Evolutionary conservation across 495 filamentous ascomycete species (phyloP).

Genomic region (Talaromyces wortmannii): DNA sequence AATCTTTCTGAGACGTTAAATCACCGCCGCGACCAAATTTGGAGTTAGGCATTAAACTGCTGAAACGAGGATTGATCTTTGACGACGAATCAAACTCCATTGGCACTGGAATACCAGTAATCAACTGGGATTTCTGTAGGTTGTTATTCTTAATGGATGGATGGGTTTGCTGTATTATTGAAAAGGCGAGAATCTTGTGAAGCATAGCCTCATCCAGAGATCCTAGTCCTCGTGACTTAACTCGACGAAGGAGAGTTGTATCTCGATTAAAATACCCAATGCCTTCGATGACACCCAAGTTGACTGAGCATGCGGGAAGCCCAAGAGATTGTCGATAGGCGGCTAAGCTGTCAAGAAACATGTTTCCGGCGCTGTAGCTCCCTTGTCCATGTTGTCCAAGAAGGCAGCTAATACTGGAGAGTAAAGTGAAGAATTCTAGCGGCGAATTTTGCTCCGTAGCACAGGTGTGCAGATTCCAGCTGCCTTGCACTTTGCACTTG

Average conservation of each 20-base stretch:
- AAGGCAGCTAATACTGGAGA: constrained; percentile 24
- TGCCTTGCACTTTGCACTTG: constrained; percentile 16
- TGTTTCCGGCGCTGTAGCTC: constrained; percentile 38
- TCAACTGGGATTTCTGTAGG: not conserved
- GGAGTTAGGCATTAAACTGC: not conserved
- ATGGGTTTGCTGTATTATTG: not conserved
- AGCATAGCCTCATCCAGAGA: not conserved
- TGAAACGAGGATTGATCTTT: not conserved
- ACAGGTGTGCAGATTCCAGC: constrained; percentile 16
- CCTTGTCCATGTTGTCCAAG: constrained; percentile 32
- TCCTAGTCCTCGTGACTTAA: not conserved
- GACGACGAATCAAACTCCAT: not conserved
- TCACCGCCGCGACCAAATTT: not conserved
- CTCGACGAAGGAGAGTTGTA: not conserved
- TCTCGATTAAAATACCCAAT: constrained; percentile 10
- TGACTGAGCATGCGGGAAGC: constrained; percentile 10
- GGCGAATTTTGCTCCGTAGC: constrained; percentile 4
- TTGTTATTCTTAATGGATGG: not conserved
- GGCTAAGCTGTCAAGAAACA: constrained; percentile 39
- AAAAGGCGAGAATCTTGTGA: not conserved
- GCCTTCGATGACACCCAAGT: constrained; percentile 16
- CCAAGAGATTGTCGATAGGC: constrained; percentile 23
- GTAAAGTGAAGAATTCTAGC: constrained; percentile 30
- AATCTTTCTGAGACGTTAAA: not conserved
- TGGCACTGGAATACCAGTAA: not conserved